A percentile compares a stretch with the other conserved stretches of the same genome.
Conservation (phyloP, 1,284 basidiomycete species). For the Fomitopsis schrenkii region DNA sequence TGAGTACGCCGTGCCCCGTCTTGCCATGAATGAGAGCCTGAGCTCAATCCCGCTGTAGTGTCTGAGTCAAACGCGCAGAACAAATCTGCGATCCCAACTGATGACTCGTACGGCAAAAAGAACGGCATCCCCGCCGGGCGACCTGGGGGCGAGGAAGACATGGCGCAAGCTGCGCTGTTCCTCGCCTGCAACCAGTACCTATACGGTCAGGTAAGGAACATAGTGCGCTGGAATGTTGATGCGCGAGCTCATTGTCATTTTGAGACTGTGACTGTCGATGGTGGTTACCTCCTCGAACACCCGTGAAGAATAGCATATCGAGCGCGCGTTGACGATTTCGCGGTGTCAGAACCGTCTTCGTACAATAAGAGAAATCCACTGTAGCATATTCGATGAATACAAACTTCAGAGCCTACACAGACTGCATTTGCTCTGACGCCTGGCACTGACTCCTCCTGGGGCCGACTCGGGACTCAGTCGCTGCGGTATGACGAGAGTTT, state of each 20-base stretch:
- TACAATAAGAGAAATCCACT: too few species aligned
- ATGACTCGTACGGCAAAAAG: conserved; percentile 27
- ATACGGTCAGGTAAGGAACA: conserved; percentile 29
- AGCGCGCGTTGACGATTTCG: too few species aligned
- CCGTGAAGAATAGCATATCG: conserved; percentile 17
- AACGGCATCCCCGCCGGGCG: conserved; percentile 35
- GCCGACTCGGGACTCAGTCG: too few species aligned
- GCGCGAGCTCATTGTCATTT: too few species aligned
- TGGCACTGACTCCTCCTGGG: too few species aligned
- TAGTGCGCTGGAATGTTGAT: not conserved
- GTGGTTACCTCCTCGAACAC: conserved; percentile 31
- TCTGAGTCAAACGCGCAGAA: conserved; percentile 30
- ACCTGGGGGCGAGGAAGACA: conserved; percentile 32
- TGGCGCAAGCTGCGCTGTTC: conserved; percentile 33
- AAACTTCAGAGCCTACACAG: too few species aligned
- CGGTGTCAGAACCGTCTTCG: too few species aligned
- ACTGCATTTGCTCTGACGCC: too few species aligned
- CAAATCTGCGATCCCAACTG: conserved; percentile 29
- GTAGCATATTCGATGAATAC: too few species aligned
- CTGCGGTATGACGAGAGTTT: too few species aligned
- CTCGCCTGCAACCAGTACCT: conserved; percentile 32
- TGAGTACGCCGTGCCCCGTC: conserved; percentile 11
- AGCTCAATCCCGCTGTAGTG: conserved; percentile 10
- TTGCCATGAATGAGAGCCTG: not conserved
- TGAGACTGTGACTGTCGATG: conserved; percentile 28